These are phyloP conservation scores for Camellia lanceoleosa DNA, from an alignment of 148 eudicot genomes.

Conservation along the genomic window DNA sequence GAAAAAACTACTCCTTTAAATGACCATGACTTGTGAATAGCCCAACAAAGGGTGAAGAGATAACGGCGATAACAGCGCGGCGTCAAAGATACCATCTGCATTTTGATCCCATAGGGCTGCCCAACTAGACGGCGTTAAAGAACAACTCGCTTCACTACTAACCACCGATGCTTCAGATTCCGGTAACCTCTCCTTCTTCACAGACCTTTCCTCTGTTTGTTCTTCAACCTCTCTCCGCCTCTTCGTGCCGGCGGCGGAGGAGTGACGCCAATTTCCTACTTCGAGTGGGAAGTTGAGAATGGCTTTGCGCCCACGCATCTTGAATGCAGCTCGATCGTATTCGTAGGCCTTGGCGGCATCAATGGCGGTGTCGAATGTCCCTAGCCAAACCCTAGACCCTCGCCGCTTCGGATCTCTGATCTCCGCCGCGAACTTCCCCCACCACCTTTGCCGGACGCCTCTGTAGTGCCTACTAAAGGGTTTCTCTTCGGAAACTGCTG, in stretches of 20 bases:
- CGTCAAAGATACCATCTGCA: too few relatives aligned
- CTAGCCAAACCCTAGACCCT: slow-evolving; percentile 54
- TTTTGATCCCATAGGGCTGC: background rate
- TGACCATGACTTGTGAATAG: too few relatives aligned
- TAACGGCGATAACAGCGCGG: too few relatives aligned
- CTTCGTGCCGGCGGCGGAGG: background rate
- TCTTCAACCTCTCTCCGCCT: slow-evolving; percentile 15
- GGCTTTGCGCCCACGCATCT: slow-evolving; percentile 47
- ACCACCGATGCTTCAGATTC: background rate
- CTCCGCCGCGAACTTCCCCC: slow-evolving; percentile 63
- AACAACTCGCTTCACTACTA: background rate
- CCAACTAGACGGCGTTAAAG: slow-evolving; percentile 54
- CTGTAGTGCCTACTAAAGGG: slow-evolving; percentile 31
- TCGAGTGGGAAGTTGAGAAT: slow-evolving; percentile 56
- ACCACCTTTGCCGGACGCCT: slow-evolving; percentile 49
- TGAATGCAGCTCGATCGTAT: slow-evolving; percentile 44
- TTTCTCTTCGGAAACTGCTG: background rate
- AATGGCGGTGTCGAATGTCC: slow-evolving; percentile 46
- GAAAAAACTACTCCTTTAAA: too few relatives aligned
- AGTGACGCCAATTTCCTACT: slow-evolving; percentile 25
- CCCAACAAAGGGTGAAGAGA: too few relatives aligned
- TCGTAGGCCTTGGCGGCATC: slow-evolving; percentile 54
- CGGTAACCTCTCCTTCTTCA: slow-evolving; percentile 21
- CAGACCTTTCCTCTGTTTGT: slow-evolving; percentile 11
- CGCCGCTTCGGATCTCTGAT: slow-evolving; percentile 49